Evolutionary conservation across 164 flowering plant genomes (phyloP).

Genomic region (Saururus chinensis): DNA sequence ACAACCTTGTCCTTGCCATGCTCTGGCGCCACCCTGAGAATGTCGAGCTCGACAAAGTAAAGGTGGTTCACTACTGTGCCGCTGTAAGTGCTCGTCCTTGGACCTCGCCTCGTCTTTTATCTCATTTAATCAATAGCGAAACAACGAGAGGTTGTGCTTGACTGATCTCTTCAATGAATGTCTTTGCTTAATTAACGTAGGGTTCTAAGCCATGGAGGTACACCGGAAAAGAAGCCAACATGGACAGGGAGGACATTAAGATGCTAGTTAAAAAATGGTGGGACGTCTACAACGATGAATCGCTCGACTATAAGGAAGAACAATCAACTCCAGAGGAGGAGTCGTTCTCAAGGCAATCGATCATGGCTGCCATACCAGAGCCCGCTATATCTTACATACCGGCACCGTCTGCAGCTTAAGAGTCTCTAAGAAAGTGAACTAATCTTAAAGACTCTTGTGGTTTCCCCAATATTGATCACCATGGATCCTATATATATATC

Average conservation of each 20-base stretch:
- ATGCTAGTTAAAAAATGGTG: conserved; percentile 53
- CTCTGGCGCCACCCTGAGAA: conserved; percentile 17
- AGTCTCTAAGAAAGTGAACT: too few species aligned
- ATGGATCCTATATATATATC: not conserved
- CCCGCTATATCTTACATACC: conserved; percentile 23
- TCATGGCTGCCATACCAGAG: conserved; percentile 24
- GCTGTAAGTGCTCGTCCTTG: conserved; percentile 7
- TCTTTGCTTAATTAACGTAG: conserved; percentile 18
- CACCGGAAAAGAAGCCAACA: conserved; percentile 47
- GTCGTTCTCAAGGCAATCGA: conserved; percentile 19
- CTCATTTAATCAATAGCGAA: too few species aligned
- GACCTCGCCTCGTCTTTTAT: not conserved
- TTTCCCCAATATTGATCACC: too few species aligned
- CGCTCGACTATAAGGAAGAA: conserved; percentile 30
- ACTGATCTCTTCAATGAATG: not conserved
- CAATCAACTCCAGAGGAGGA: conserved; percentile 5
- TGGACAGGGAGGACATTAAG: conserved; percentile 54
- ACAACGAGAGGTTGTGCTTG: not conserved
- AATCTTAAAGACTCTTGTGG: too few species aligned
- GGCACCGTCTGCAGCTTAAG: conserved; percentile 45
- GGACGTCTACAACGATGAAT: conserved; percentile 39
- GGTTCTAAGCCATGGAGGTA: conserved; percentile 66
- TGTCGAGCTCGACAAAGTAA: conserved; percentile 11
- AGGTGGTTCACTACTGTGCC: conserved; percentile 18
- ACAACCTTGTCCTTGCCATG: conserved; percentile 40